These are phyloP conservation scores for Dimocarpus longan DNA, from an alignment of 345 rosid species.

Conservation along the genomic window DNA sequence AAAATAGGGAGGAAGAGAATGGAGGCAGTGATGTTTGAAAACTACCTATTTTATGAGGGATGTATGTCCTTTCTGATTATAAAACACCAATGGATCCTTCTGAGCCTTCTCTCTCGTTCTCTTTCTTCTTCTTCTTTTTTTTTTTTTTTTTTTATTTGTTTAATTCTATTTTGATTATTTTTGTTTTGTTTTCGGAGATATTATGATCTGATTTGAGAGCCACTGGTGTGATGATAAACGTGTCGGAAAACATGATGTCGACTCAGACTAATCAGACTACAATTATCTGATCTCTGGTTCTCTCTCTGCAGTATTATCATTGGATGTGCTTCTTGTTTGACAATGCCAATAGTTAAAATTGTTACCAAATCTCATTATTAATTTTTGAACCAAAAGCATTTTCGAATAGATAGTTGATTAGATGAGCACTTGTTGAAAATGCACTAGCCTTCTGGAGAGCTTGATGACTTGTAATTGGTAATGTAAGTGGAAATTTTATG, in stretches of 20 bases:
- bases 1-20: no score
- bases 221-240: slow-evolving; percentile 40
- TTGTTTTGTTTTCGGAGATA: no score
- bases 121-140: not conserved
- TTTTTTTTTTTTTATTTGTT: not conserved
- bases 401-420: no score
- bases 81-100: slow-evolving; percentile 71
- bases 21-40: slow-evolving; percentile 45
- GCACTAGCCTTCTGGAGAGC: no score
- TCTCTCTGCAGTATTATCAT: not conserved
- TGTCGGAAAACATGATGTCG: slow-evolving; percentile 54
- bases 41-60: slow-evolving; percentile 65
- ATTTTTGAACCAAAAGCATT: no score
- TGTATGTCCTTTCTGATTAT: slow-evolving; percentile 36
- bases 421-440: no score
- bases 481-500: no score
- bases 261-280: slow-evolving; percentile 67
- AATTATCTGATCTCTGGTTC: slow-evolving; percentile 76
- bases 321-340: no score
- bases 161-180: no score
- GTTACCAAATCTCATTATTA: no score
- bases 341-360: not conserved
- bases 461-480: no score
- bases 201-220: slow-evolving; percentile 16
- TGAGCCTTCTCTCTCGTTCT: slow-evolving; percentile 35